These are phyloP conservation scores for Penicillium carneum DNA, from an alignment of 2,329 filamentous ascomycete genomes.

Conservation along the genomic window DNA sequence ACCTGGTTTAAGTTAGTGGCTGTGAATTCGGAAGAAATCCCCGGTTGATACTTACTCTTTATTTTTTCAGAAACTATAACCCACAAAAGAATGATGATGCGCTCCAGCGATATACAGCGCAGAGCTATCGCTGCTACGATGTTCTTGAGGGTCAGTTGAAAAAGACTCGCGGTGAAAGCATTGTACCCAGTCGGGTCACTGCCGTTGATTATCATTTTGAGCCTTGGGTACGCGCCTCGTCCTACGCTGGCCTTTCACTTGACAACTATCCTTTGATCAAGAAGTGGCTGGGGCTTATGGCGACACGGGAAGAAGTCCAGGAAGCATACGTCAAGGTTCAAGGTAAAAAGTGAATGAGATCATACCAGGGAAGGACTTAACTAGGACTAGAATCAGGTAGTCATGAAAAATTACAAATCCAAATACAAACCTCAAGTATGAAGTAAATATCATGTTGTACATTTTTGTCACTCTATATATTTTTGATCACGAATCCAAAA, in stretches of 20 bases:
- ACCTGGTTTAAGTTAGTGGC: conserved; percentile 50
- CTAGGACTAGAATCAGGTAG: too few species aligned
- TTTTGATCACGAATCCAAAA: neutral
- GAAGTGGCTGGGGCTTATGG: conserved; percentile 51
- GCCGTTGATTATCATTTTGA: conserved; percentile 55
- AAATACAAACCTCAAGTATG: neutral
- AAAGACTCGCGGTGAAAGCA: conserved; percentile 48
- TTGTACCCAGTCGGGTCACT: conserved; percentile 48
- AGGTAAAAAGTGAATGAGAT: conserved; percentile 1
- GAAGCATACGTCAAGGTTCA: conserved; percentile 50
- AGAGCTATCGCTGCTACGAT: conserved; percentile 53
- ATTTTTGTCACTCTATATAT: neutral
- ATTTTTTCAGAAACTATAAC: conserved; percentile 48
- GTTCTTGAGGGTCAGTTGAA: conserved; percentile 54
- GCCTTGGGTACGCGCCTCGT: conserved; percentile 51
- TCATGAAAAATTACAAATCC: neutral
- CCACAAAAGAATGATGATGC: conserved; percentile 53
- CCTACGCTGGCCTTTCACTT: conserved; percentile 50
- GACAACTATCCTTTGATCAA: conserved; percentile 51
- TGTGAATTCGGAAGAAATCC: neutral
- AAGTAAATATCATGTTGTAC: neutral
- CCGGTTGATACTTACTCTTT: neutral
- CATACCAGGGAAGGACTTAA: too few species aligned
- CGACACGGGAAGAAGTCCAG: conserved; percentile 49
- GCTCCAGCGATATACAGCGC: conserved; percentile 49